A percentile compares a stretch with the other conserved stretches of the same genome.
Evolutionary conservation across 306 rosid genomes (phyloP).

Genomic region (Fragaria vesca): DNA sequence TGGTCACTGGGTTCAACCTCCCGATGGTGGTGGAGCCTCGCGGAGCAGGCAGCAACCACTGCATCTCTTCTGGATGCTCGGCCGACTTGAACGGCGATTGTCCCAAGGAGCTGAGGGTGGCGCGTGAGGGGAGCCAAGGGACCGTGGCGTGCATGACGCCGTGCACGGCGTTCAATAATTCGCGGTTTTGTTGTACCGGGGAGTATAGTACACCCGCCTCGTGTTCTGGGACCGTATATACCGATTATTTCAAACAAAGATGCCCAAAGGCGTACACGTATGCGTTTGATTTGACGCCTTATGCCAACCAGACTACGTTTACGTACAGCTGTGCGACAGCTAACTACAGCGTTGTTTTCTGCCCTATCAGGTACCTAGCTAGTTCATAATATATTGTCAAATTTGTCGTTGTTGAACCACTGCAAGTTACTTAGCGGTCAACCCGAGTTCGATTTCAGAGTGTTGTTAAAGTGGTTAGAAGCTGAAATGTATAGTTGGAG

Average conservation of each 20-base stretch:
- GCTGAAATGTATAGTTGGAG: no score
- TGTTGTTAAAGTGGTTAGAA: no score
- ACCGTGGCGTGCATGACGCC: conserved; percentile 93
- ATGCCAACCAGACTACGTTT: no score
- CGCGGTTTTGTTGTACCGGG: conserved; percentile 74
- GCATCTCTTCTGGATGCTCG: conserved; percentile 76
- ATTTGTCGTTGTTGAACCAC: no score
- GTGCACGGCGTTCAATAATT: conserved; percentile 67
- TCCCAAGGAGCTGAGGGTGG: conserved; percentile 49
- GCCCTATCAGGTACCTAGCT: no score
- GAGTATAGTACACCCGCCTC: no score
- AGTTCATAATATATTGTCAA: no score
- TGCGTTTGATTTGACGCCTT: no score
- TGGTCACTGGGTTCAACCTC: conserved; percentile 84
- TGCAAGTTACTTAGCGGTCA: no score
- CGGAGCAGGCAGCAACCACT: conserved; percentile 68
- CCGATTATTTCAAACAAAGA: conserved; percentile 16
- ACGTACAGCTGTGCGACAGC: no score
- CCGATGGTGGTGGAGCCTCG: conserved; percentile 72
- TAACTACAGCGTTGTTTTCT: no score
- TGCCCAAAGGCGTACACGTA: conserved; percentile 63
- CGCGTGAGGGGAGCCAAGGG: conserved; percentile 34
- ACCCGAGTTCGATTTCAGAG: no score
- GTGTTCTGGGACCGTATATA: not conserved
- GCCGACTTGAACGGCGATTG: conserved; percentile 75